Base-by-base conservation (phyloP, 2,329 filamentous ascomycete species). In the Ophiosphaerella narmari region DNA sequence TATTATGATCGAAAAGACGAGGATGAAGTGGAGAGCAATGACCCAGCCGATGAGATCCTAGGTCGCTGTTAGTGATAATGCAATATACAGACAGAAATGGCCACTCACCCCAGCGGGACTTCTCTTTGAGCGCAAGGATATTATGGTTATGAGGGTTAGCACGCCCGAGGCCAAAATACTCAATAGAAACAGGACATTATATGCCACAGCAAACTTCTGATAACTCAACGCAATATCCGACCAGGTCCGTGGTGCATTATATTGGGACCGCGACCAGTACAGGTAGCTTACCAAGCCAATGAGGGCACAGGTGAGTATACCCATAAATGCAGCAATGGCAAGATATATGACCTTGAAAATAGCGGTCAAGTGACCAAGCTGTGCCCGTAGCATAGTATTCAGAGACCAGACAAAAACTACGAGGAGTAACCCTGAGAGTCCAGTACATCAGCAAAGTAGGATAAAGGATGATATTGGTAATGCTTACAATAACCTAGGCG, bases 361-460 rank as follows among this genome's bases (percentile, higher is more conserved):
- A 5, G 18, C 41, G 3, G 48, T 39, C 3, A 33, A 41, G 37
- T 56, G 50, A 14, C 55, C 54, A 13, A 66, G 51, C 31, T 52
- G 59, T 35, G 59, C 32, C 33, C 57, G 57, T 1, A 73, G 60
- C 48, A 60, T 43, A 9, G 23, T 51, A 56, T 70, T 70, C 42
- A 72, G 46, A 7, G 39, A 43, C 42, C 52, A 68, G 26, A 67
- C 40, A 5, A 63, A 55, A 2, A 66, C 48, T 7, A 65, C 54
- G 1, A 71, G 57, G 1, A 72, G 43, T 45, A 62, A 37, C 46
- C 52, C 26, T 29, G 6, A 29, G 26, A 8, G 7, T 29, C 26
- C 26, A 29, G 7, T 29, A 7, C 6, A 11, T 29, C 26, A 29
- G 26, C 26, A 29, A 29, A 7, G 26, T 8, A 8, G 26, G 26